Conservation (phyloP, 805 yeast genomes). For the Candida ficus region DNA sequence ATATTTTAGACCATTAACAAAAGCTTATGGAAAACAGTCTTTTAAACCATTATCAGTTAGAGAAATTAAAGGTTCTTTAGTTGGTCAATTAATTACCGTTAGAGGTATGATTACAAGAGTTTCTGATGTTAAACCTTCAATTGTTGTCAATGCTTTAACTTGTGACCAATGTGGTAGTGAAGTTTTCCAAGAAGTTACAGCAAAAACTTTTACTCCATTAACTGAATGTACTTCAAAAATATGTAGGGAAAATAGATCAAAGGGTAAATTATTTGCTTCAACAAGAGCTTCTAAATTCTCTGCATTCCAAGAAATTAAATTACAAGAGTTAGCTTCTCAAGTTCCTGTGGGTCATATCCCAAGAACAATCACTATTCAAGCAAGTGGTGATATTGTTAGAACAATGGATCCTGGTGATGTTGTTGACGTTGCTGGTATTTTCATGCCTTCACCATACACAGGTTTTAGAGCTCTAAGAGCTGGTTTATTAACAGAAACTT, state of each 20-base stretch:
- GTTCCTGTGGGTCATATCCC: constrained; percentile 99
- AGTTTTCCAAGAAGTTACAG: constrained; percentile 88
- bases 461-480: constrained; percentile 92
- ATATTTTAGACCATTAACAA: constrained; percentile 78
- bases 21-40: constrained; percentile 22
- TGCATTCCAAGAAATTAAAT: constrained; percentile 91
- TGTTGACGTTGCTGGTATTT: constrained; percentile 89
- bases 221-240: constrained; percentile 78
- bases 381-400: constrained; percentile 90
- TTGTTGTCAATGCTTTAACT: constrained; percentile 88
- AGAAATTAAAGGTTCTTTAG: constrained; percentile 74
- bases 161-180: constrained; percentile 98
- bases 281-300: constrained; percentile 95
- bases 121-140: constrained; percentile 92
- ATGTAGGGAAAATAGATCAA: constrained; percentile 72
- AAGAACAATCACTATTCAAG: constrained; percentile 74
- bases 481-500: constrained; percentile 91
- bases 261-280: constrained; percentile 86
- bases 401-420: constrained; percentile 89
- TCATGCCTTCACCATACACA: constrained; percentile 91
- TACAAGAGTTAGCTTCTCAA: constrained; percentile 92
- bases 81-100: constrained; percentile 86
- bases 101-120: constrained; percentile 94
- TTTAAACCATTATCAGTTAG: constrained; percentile 76
- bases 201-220: constrained; percentile 83